phyloP scores from a whole-genome alignment of 1,284 basidiomycete species.

The Puccinia hordei region DNA sequence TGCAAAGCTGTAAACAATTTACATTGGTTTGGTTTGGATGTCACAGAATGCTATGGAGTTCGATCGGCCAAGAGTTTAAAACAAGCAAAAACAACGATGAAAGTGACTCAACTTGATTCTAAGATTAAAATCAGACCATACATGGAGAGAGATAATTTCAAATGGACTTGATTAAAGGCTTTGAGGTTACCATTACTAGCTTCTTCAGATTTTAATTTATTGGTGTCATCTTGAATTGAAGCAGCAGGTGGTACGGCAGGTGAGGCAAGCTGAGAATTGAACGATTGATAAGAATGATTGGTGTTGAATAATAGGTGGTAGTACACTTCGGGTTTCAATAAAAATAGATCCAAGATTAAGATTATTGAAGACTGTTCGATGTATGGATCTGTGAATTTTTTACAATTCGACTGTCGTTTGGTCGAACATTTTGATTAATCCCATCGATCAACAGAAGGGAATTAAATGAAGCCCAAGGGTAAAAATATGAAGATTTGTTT shows the following conservation, averaged over 20 bases:
- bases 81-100: not conserved
- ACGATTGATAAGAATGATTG: not conserved
- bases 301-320: constrained; percentile 36
- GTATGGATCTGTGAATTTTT: constrained; percentile 43
- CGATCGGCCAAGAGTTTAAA: not conserved
- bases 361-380: constrained; percentile 38
- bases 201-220: not conserved
- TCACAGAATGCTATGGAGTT: not conserved
- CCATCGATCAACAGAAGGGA: too few relatives aligned
- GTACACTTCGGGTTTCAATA: constrained; percentile 43
- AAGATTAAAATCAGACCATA: constrained; percentile 17
- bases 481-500: too few relatives aligned
- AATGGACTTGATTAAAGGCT: too few relatives aligned
- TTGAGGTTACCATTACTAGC: not conserved
- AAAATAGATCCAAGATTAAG: constrained; percentile 35
- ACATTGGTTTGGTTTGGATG: not conserved
- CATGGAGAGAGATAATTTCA: not conserved
- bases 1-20: not conserved
- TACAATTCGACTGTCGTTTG: constrained; percentile 13
- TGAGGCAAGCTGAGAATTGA: not conserved
- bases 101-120: constrained; percentile 24
- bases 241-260: not conserved
- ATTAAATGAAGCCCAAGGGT: not conserved
- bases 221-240: not conserved
- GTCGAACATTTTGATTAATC: not conserved